Evolutionary conservation across 2,329 filamentous ascomycete genomes (phyloP), one percentile per base, ranked within the genome.

Genomic region (Trichoderma atrobrunneum): DNA sequence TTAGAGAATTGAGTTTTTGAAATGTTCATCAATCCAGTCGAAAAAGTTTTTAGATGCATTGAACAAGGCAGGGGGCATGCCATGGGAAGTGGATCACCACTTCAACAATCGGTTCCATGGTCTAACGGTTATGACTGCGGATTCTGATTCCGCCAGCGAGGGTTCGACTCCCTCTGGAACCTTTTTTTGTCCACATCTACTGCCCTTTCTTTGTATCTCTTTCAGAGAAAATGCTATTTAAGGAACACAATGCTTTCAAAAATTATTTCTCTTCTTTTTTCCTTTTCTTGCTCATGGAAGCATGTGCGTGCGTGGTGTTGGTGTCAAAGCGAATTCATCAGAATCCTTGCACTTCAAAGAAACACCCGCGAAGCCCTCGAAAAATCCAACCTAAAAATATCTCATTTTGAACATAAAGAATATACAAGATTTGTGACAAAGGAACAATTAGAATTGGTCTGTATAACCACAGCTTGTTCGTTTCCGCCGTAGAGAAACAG

Each of bases 71-170:
- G 21, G 62, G 18, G 18, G 43, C 62, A 65, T 65, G 62, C 62
- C 62, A 65, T 65, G 62, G 62, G 62, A 65, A 65, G 62, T 32
- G 62, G 62, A 65, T 54, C 16, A 72, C 57, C 54, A 24, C 57
- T 56, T 72, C 57, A 72, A 60, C 30, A 64, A 30, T 6, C 39
- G 71, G 71, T 72, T 72, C 71, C 57, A 72, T 72, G 71, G 71
- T 72, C 71, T 72, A 72, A 72, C 65, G 71, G 71, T 72, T 63
- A 72, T 72, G 71, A 72, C 71, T 72, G 64, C 71, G 71, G 71
- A 72, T 72, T 72, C 71, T 72, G 71, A 72, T 72, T 72, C 71
- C 71, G 71, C 64, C 71, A 72, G 71, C 71, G 71, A 72, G 71
- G 71, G 71, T 72, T 72, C 71, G 71, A 72, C 65, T 72, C 71